Evolutionary conservation across 176 grass and related monocot genomes (phyloP), one percentile per base, ranked within the genome.

Genomic region (Lolium multiflorum): DNA sequence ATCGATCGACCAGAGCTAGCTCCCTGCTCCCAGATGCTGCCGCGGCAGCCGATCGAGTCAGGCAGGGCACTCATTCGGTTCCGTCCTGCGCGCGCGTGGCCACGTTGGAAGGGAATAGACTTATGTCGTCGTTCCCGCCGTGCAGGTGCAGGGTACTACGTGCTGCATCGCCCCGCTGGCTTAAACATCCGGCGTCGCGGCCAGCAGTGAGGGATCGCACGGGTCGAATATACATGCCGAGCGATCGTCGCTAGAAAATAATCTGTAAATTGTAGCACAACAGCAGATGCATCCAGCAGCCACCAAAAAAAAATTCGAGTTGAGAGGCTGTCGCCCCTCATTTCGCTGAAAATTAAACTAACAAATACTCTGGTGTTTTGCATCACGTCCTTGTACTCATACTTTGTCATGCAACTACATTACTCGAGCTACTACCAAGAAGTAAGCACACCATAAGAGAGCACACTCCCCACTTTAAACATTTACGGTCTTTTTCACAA

Each of bases 41-140:
- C 54, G 54, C 0, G 24, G n/a, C 62, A 10, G 46, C 5, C 41
- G 41, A 43, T 43, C 41, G 41, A 43, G 41, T 43, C 41, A 6
- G 41, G 41, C 62, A 65, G 60, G 28, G 20, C 24, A 48, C 43
- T 74, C 71, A 49, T 28, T 43, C 1, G 82, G 72, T 79, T 57
- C 17, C 65, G 16, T 61, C 22, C 50, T 10, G 65, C 64, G 12
- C 15, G 28, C 14, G 22, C 41, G 20, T 72, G 20, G 41, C 21
- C 70, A 48, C 43, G 31, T 35, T 35, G 31, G 67, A 72, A 20
- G 43, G 1, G 76, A 82, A 86, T 9, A 82, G 88, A 41, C 83
- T 78, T 90, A 86, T 86, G 83, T 82, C 79, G 62, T 5, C 79
- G 62, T 5, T 56, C 66, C n/a, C 35, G 77, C 76, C 25, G 80